These are phyloP conservation scores for Cryptococcus sp. DNA, from an alignment of 1,284 basidiomycete genomes.

Conservation along the genomic window DNA sequence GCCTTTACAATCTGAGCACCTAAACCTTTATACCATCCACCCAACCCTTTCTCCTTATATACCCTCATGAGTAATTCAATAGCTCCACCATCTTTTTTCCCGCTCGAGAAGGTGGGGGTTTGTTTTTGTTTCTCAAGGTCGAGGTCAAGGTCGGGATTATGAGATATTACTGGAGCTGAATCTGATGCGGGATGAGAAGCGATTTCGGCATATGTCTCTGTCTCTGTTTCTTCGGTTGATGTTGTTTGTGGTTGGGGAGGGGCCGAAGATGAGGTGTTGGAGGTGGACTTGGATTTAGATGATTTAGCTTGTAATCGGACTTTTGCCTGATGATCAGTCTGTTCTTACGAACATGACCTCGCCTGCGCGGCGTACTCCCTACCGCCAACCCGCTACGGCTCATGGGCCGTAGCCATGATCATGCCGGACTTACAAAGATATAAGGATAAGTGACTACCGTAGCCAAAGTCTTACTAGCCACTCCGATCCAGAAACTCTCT, in stretches of 20 bases:
- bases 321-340: conserved; percentile 62
- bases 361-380: too few relatives aligned
- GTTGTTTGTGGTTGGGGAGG: conserved; percentile 3
- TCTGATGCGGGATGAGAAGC: conserved; percentile 35
- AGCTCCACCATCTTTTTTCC: conserved; percentile 18
- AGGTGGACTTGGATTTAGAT: not conserved
- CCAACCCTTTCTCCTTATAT: conserved; percentile 67
- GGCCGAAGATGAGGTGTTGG: conserved; percentile 1
- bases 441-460: conserved; percentile 69
- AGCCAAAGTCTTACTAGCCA: conserved; percentile 89
- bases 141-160: not conserved
- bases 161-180: conserved; percentile 1
- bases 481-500: conserved; percentile 82
- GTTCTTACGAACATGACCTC: too few relatives aligned
- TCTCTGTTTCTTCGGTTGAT: not conserved
- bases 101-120: not conserved
- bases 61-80: conserved; percentile 62
- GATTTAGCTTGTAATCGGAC: conserved; percentile 81
- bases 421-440: conserved; percentile 38
- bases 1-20: conserved; percentile 58
- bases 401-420: not conserved
- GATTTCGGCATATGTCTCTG: conserved; percentile 28
- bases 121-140: conserved; percentile 8
- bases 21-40: conserved; percentile 95
- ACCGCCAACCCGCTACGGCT: not conserved